A percentile compares a stretch with the other conserved stretches of the same genome.
Conservation (phyloP, 345 rosid species). For the Geranium rotundifolium region DNA sequence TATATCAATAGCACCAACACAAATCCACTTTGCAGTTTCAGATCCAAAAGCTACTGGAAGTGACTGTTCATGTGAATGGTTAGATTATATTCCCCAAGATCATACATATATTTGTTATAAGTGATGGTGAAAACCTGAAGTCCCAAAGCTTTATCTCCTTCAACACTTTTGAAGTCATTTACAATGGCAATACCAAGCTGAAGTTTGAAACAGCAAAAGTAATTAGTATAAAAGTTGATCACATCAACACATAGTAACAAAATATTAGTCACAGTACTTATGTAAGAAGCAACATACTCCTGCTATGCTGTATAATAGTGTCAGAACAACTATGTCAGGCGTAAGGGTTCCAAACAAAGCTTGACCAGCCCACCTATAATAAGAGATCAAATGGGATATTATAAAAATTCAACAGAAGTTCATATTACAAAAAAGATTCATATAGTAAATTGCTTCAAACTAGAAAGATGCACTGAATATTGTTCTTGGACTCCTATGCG, state of each 20-base stretch:
- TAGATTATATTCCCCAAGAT: neutral
- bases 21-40: slow-evolving; percentile 97
- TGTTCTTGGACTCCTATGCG: too few species aligned
- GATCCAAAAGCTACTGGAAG: slow-evolving; percentile 95
- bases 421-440: neutral
- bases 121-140: slow-evolving; percentile 46
- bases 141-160: slow-evolving; percentile 93
- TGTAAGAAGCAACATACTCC: slow-evolving; percentile 46
- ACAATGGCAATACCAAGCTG: slow-evolving; percentile 94
- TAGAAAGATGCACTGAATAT: too few species aligned
- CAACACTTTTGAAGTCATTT: slow-evolving; percentile 93
- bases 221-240: neutral
- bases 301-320: slow-evolving; percentile 90
- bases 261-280: neutral
- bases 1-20: slow-evolving; percentile 94
- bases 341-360: slow-evolving; percentile 95
- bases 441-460: too few species aligned
- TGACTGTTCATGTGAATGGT: slow-evolving; percentile 33
- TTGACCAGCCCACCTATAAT: slow-evolving; percentile 98
- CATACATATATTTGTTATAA: neutral
- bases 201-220: slow-evolving; percentile 11
- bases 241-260: neutral
- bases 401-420: slow-evolving; percentile 1
- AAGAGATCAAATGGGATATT: slow-evolving; percentile 5
- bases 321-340: slow-evolving; percentile 80